Percentiles rank a stretch among this genome's conserved stretches.
phyloP scores from a whole-genome alignment of 1,139 yeast genomes.

The Blastobotrys malaysiensis region DNA sequence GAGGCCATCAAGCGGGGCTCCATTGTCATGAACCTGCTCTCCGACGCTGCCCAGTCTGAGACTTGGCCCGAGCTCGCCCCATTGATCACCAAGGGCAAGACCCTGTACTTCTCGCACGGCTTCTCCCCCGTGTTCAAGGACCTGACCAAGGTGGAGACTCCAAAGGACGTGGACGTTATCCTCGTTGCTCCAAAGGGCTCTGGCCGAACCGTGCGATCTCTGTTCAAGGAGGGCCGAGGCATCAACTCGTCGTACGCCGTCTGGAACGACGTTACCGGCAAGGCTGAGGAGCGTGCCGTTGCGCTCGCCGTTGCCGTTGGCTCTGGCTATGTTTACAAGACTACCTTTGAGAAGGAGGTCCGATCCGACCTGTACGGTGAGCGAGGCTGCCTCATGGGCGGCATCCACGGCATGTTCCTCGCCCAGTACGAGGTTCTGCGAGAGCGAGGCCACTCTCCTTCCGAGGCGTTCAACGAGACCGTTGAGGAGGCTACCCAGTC shows the following conservation, averaged over 20 bases:
- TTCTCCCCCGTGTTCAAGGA: constrained; percentile 99
- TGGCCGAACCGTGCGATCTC: constrained; percentile 98
- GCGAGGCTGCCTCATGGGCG: constrained; percentile 99
- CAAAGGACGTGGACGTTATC: constrained; percentile 91
- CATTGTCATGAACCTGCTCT: constrained; percentile 91
- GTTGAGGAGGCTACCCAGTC: constrained; percentile 99
- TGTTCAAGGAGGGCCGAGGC: constrained; percentile 99
- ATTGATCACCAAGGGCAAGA: constrained; percentile 91
- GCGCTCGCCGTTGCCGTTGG: constrained; percentile 99
- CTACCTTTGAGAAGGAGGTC: constrained; percentile 98
- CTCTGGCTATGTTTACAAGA: constrained; percentile 99
- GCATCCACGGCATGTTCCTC: constrained; percentile 99
- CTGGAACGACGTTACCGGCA: constrained; percentile 98
- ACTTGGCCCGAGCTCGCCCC: constrained; percentile 90
- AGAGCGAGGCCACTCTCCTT: constrained; percentile 99
- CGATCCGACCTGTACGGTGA: constrained; percentile 99
- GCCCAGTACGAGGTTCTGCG: constrained; percentile 99
- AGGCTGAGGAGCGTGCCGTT: constrained; percentile 98
- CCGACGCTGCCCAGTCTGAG: constrained; percentile 99
- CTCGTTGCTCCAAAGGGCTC: constrained; percentile 99
- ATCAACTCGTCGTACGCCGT: constrained; percentile 98
- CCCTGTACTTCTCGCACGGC: constrained; percentile 98
- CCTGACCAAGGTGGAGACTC: constrained; percentile 93
- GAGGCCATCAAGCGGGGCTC: constrained; percentile 94
- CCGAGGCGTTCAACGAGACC: constrained; percentile 99